Evolutionary conservation across 208 protist genomes (phyloP), one percentile per base, ranked within the genome.

Genomic region (Leishmania tropica): DNA sequence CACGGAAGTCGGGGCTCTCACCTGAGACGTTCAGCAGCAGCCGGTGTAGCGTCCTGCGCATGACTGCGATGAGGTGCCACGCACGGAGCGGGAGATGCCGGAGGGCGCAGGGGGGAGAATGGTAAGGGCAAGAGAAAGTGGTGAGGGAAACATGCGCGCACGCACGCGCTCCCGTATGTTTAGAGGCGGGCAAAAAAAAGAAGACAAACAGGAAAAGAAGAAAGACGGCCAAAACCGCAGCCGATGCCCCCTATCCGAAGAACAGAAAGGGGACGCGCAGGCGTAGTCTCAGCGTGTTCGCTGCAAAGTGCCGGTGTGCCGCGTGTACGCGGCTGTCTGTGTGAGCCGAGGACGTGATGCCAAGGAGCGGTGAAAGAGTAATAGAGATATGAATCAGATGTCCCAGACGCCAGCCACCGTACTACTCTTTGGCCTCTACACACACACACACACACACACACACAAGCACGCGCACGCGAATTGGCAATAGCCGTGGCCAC

Each of bases 1-100:
- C 90, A 64, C 94, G 93, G 68, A 95, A 96, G 67, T 87, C 90
- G 1, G 94, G 94, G 81, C 92, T 96, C 84, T 97, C 94, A 45
- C 88, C 90, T 1, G 90, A 89, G 13, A 96, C 88, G 79, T 95
- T 97, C 75, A 96, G 82, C 53, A 97, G 83, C 2, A 83, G 79
- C 5, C 78, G 72, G 2, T 81, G 31, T 0, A 86, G 40, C 2
- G 88, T 94, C 13, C 85, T 83, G 6, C 89, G 86, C 82, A 96
- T 84, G 77, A 84, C 87, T 31, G 24, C 19, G 10, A 72, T 48
- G 15, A 56, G 47, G 40, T n/a, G 56, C 72, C 28, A 40, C n/a
- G 13, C n/a, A 4, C 48, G 15, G 21, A 37, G n/a, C 15, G 11
- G 47, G 15, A 62, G 48, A 51, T 45, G 48, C 31, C 13, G 37